Evolutionary conservation across 2,329 filamentous ascomycete species (phyloP), one percentile per base, ranked within the genome.

Genomic region (Trichoderma afroharzianum): DNA sequence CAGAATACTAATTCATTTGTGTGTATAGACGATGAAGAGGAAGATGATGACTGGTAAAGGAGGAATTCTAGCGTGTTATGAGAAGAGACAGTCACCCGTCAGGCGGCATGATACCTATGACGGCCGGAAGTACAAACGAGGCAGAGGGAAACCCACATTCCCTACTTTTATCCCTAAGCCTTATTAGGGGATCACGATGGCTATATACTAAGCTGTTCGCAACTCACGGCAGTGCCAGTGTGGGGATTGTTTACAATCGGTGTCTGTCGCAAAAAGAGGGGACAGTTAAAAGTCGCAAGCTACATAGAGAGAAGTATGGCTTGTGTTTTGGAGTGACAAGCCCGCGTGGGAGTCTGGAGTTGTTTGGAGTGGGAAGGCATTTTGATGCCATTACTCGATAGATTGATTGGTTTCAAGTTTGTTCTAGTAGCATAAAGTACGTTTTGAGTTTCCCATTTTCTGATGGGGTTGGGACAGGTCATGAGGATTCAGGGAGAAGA

Each of bases 21-120:
- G 30, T 15, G 24, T 15, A 24, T 18, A 94, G 92, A 95, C 83
- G 92, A 94, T 76, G 92, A 94, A 81, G 86, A 86, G 76, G 91
- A 93, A 75, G 90, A 93, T 72, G 92, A 94, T 79, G 92, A 94
- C 76, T 93, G 92, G 91, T 84, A 78, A 80, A 57, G n/a, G 11
- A 58, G 43, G 18, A 57, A 14, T 7, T 7, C 12, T 24, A 39
- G 1, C 0, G 8, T 9, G 11, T 28, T n/a, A 15, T 7, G 30
- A 43, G 32, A 70, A 63, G 32, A 63, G 21, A 39, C 24, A 32
- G 36, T 24, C 11, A 28, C 33, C 5, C 50, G 14, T 30, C n/a
- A 50, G 36, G 66, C 26, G 33, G 6, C 55, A 33, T 30, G 12
- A 61, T 47, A 14, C 12, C 28, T 26, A 14, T 33, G 55, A n/a